phyloP scores from a whole-genome alignment of 495 filamentous ascomycete genomes.

The Thermothielavioides terrestris region DNA sequence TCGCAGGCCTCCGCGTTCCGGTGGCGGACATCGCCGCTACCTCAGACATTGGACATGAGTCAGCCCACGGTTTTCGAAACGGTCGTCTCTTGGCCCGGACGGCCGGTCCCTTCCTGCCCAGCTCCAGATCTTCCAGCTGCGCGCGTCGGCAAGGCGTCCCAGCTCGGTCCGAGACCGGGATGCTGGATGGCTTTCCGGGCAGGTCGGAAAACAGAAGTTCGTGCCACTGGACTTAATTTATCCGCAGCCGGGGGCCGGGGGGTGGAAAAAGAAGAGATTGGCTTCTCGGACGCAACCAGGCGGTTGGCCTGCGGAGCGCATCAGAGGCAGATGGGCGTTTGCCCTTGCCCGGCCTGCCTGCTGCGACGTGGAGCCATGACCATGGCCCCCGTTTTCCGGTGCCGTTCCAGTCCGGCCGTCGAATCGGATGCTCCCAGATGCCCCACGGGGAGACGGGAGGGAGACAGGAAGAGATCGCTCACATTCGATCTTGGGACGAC shows the following conservation, averaged over 20 bases:
- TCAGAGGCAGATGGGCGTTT: background rate
- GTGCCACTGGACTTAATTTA: slow-evolving; percentile 1
- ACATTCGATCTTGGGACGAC: background rate
- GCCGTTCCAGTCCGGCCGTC: background rate
- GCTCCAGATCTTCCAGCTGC: no score
- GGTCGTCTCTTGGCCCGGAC: no score
- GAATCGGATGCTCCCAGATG: slow-evolving; percentile 9
- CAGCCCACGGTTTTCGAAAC: no score
- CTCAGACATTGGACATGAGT: background rate
- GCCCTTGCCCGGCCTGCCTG: background rate
- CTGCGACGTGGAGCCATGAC: background rate
- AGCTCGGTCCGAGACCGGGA: background rate
- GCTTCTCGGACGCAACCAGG: background rate
- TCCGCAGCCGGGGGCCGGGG: no score
- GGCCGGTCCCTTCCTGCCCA: no score
- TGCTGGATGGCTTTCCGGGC: background rate
- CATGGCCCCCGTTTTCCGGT: slow-evolving; percentile 1
- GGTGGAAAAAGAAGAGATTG: background rate
- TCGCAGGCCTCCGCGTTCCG: background rate
- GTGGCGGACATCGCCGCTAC: background rate
- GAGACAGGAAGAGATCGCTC: slow-evolving; percentile 2
- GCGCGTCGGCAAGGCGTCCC: background rate
- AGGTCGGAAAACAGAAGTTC: background rate
- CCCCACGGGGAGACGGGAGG: background rate
- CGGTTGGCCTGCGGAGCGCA: background rate